Evolutionary conservation across 1,284 basidiomycete genomes (phyloP).

Genomic region (Lignosus rhinocerotis): DNA sequence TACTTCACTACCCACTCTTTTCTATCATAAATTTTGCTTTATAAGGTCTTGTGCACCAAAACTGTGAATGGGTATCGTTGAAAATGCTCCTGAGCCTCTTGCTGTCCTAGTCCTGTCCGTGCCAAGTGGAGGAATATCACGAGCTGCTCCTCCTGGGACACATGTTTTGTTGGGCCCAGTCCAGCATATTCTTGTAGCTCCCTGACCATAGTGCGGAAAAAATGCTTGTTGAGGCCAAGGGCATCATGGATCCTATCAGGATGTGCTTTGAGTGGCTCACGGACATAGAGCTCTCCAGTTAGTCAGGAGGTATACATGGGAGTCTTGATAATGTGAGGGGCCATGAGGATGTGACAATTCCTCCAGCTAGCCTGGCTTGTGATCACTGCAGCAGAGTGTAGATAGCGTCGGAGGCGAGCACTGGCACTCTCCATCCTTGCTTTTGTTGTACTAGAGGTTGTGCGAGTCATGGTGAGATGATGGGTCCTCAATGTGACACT

Average conservation of each 20-base stretch:
- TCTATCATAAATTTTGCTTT: too few relatives aligned
- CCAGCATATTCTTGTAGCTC: not conserved
- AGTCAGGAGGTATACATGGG: not conserved
- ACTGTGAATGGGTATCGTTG: not conserved
- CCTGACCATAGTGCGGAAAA: not conserved
- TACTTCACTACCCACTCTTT: too few relatives aligned
- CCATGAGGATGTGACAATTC: too few relatives aligned
- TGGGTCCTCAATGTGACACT: too few relatives aligned
- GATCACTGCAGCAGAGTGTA: not conserved
- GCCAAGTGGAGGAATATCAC: not conserved
- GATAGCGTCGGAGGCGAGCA: not conserved
- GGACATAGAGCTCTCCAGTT: not conserved
- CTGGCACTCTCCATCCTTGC: not conserved
- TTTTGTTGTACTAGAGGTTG: not conserved
- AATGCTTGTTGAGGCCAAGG: not conserved
- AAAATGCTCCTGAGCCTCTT: not conserved
- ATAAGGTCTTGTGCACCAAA: not conserved
- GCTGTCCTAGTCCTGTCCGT: not conserved
- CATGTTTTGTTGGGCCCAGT: not conserved
- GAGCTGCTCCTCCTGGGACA: not conserved
- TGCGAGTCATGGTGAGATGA: not conserved
- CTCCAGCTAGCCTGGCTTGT: too few relatives aligned
- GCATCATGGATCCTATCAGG: not conserved
- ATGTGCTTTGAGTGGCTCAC: not conserved
- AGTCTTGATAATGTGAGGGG: not conserved